Evolutionary conservation across 257 asterid species (phyloP).

Genomic region (Jasminum sambac): DNA sequence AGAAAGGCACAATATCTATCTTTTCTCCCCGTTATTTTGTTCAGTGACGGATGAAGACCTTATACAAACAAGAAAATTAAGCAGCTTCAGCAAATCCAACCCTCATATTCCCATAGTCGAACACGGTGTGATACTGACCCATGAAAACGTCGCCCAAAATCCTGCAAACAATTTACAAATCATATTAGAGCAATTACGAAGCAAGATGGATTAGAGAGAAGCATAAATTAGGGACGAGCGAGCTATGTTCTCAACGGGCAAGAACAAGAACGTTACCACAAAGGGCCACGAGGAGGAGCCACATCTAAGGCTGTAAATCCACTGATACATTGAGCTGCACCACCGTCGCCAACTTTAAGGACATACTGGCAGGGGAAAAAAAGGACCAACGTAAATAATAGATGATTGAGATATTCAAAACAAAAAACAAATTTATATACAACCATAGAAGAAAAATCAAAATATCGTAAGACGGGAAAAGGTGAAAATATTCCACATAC

Average conservation of each 20-base stretch:
- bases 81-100: slow-evolving; percentile 88
- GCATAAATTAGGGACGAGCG: neutral
- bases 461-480: neutral
- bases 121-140: slow-evolving; percentile 78
- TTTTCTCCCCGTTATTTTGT: neutral
- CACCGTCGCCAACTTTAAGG: slow-evolving; percentile 74
- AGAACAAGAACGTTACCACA: slow-evolving; percentile 53
- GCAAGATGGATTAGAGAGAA: neutral
- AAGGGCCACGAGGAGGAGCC: slow-evolving; percentile 89
- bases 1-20: neutral
- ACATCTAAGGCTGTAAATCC: slow-evolving; percentile 85
- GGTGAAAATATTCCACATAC: slow-evolving; percentile 28
- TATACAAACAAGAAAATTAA: slow-evolving; percentile 25
- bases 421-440: neutral
- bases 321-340: slow-evolving; percentile 74
- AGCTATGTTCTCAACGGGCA: neutral
- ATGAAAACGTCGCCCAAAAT: slow-evolving; percentile 82
- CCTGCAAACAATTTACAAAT: slow-evolving; percentile 42
- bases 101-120: slow-evolving; percentile 64
- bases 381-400: neutral
- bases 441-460: neutral
- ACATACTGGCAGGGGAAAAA: slow-evolving; percentile 51
- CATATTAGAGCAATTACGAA: neutral
- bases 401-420: neutral
- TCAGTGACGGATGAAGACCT: neutral